A percentile compares a stretch with the other conserved stretches of the same genome.
These are phyloP conservation scores for Colletotrichum orchidophilum DNA, from an alignment of 2,329 filamentous ascomycete species.

Conservation along the genomic window DNA sequence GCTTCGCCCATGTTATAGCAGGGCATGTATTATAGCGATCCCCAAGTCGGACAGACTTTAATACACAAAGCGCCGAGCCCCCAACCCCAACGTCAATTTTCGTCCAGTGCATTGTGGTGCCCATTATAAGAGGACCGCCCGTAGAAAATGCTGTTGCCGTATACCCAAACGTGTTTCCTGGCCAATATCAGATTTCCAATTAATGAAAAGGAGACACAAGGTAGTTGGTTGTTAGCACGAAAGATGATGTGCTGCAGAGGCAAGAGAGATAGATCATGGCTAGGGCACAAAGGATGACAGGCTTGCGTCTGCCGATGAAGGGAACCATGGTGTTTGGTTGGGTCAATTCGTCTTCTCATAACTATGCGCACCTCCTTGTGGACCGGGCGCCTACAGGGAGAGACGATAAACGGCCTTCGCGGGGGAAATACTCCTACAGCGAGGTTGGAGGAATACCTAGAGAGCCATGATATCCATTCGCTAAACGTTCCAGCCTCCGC, in stretches of 20 bases:
- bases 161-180: too few relatives aligned
- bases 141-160: too few relatives aligned
- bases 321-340: too few relatives aligned
- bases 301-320: too few relatives aligned
- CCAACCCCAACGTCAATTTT: neutral
- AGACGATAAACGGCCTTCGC: neutral
- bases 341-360: neutral
- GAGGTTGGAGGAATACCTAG: neutral
- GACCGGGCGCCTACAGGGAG: neutral
- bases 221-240: too few relatives aligned
- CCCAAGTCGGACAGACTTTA: constrained; percentile 18
- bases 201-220: too few relatives aligned
- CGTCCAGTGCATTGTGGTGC: neutral
- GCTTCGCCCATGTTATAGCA: constrained; percentile 14
- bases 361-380: neutral
- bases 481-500: neutral
- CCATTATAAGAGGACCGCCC: too few relatives aligned
- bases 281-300: too few relatives aligned
- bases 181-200: too few relatives aligned
- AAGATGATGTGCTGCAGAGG: too few relatives aligned
- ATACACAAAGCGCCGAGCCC: constrained; percentile 30
- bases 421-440: neutral
- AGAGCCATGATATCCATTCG: constrained; percentile 15
- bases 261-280: too few relatives aligned
- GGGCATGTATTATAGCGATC: constrained; percentile 32